Conservation (phyloP, 768 basidiomycete genomes). For the Rickenella mellea region DNA sequence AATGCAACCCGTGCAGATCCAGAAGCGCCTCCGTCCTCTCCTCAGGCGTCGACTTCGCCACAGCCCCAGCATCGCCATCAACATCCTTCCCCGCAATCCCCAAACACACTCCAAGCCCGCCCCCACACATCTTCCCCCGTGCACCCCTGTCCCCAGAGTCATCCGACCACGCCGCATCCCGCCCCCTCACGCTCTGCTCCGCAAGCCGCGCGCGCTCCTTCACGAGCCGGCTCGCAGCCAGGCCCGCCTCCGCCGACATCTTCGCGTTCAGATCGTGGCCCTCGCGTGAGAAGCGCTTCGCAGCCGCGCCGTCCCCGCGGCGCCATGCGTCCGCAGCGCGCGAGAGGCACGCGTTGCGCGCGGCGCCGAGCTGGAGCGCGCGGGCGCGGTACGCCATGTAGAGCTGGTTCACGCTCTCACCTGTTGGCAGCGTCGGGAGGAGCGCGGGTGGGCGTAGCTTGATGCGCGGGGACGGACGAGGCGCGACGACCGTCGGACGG, state of each 20-base stretch:
- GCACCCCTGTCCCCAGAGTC: slow-evolving; percentile 71
- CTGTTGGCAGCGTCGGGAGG: slow-evolving; percentile 83
- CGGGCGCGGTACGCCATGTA: slow-evolving; percentile 87
- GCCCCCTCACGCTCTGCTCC: slow-evolving; percentile 62
- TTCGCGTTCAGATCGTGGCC: slow-evolving; percentile 89
- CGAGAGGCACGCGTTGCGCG: slow-evolving; percentile 87
- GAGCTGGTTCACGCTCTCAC: slow-evolving; percentile 64
- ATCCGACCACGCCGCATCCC: slow-evolving; percentile 73
- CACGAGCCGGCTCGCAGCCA: slow-evolving; percentile 79
- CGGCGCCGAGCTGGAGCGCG: slow-evolving; percentile 86
- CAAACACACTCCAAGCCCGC: slow-evolving; percentile 75
- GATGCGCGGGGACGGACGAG: slow-evolving; percentile 75
- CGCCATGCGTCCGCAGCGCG: slow-evolving; percentile 96
- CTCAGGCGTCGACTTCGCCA: slow-evolving; percentile 57
- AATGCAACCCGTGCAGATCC: slow-evolving; percentile 90
- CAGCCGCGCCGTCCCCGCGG: slow-evolving; percentile 89
- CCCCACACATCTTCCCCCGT: slow-evolving; percentile 69
- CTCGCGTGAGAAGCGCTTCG: slow-evolving; percentile 89
- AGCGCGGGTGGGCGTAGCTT: slow-evolving; percentile 76
- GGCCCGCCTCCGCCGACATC: slow-evolving; percentile 80
- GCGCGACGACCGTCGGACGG: slow-evolving; percentile 63
- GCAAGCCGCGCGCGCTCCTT: slow-evolving; percentile 69
- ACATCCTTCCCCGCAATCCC: slow-evolving; percentile 65
- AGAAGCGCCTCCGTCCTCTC: slow-evolving; percentile 85
- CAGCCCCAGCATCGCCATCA: slow-evolving; percentile 37